These are phyloP conservation scores for Grosmannia serpens DNA, from an alignment of 2,329 filamentous ascomycete species.

Conservation along the genomic window DNA sequence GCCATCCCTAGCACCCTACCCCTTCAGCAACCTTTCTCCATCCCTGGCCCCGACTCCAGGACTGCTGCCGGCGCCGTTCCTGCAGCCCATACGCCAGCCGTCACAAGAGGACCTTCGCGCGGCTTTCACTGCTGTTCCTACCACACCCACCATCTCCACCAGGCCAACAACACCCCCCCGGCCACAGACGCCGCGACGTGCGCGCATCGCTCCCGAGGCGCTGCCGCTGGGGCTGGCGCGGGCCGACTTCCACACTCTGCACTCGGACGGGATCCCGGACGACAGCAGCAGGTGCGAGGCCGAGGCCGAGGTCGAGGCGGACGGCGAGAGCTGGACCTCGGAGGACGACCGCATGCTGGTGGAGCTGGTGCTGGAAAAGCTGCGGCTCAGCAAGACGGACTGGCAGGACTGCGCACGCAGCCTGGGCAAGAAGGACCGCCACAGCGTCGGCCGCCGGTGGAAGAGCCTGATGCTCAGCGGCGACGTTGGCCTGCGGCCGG, in stretches of 20 bases:
- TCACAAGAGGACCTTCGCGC: no score
- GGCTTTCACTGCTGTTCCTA: background rate
- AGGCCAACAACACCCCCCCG: conserved; percentile 8
- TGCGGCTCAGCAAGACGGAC: conserved; percentile 51
- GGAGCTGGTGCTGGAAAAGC: conserved; percentile 56
- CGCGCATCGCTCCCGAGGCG: conserved; percentile 48
- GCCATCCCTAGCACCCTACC: background rate
- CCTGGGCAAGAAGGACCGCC: conserved; percentile 48
- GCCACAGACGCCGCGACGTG: conserved; percentile 47
- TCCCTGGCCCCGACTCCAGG: background rate
- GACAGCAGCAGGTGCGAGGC: conserved; percentile 8
- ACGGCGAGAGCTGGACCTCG: conserved; percentile 43
- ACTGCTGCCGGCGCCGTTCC: background rate
- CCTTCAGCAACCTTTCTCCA: background rate
- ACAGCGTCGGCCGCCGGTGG: conserved; percentile 48
- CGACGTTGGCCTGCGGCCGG: conserved; percentile 38
- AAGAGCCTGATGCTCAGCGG: conserved; percentile 48
- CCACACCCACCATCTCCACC: background rate
- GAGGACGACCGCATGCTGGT: conserved; percentile 55
- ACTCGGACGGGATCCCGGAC: conserved; percentile 20
- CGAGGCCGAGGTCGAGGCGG: conserved; percentile 31
- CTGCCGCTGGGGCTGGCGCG: conserved; percentile 48
- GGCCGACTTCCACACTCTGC: conserved; percentile 43
- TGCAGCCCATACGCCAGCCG: background rate
- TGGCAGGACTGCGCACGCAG: conserved; percentile 57